Conservation (phyloP, 2,329 filamentous ascomycete genomes). For the Neocucurbitaria cava region DNA sequence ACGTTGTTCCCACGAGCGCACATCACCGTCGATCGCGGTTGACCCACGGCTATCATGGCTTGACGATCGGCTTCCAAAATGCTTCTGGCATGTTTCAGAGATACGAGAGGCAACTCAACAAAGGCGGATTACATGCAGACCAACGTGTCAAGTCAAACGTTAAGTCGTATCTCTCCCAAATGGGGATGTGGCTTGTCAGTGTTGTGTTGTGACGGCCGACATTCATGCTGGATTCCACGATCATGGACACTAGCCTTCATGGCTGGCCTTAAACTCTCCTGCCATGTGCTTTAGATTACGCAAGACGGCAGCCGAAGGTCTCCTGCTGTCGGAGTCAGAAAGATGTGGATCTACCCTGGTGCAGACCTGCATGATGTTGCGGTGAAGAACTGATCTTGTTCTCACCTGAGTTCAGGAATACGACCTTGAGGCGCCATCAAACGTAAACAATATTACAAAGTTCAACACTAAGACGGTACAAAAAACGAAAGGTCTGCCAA, state of each 20-base stretch:
- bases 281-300: background rate
- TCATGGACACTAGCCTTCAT: background rate
- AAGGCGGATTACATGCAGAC: constrained; percentile 1
- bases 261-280: background rate
- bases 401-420: background rate
- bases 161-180: background rate
- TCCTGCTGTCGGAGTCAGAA: background rate
- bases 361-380: background rate
- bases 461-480: background rate
- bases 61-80: background rate
- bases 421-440: background rate
- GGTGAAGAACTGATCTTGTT: background rate
- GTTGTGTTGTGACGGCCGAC: background rate
- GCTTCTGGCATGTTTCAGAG: constrained; percentile 13
- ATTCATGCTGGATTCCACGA: background rate
- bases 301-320: background rate
- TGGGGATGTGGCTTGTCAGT: background rate
- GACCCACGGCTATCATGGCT: background rate
- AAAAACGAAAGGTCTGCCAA: background rate
- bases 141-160: background rate
- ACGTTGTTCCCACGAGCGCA: constrained; percentile 13
- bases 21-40: constrained; percentile 9
- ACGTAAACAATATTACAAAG: background rate
- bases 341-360: background rate
- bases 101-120: constrained; percentile 6